phyloP scores from a whole-genome alignment of 2,329 filamentous ascomycete genomes.

The Fusarium sp. region DNA sequence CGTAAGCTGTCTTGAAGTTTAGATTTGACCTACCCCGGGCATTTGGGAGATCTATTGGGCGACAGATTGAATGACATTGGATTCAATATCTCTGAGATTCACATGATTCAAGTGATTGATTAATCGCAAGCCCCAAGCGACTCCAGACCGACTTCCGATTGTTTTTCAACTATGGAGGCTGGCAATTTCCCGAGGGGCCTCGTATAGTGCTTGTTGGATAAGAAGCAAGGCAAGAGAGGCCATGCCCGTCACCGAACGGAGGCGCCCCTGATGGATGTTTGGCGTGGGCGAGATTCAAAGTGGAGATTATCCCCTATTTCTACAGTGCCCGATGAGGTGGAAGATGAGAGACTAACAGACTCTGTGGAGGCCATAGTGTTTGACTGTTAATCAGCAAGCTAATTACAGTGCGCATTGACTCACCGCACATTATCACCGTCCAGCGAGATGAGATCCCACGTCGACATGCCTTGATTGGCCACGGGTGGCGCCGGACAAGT shows the following conservation, averaged over 20 bases:
- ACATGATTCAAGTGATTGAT: neutral
- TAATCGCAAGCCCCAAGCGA: neutral
- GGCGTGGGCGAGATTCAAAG: constrained; percentile 34
- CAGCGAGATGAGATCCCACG: constrained; percentile 43
- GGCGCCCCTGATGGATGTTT: constrained; percentile 33
- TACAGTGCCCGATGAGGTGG: constrained; percentile 29
- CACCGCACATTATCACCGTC: constrained; percentile 42
- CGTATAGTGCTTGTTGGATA: constrained; percentile 23
- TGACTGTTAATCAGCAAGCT: constrained; percentile 18
- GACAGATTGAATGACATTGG: neutral
- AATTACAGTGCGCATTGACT: constrained; percentile 34
- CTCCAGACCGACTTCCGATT: constrained; percentile 2
- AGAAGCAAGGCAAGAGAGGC: constrained; percentile 23
- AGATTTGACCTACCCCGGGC: neutral
- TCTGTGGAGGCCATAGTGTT: neutral
- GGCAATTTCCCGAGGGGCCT: constrained; percentile 38
- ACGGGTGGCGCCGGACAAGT: constrained; percentile 17
- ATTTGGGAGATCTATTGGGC: neutral
- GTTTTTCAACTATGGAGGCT: neutral
- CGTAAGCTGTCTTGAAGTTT: constrained; percentile 30
- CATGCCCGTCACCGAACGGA: constrained; percentile 18
- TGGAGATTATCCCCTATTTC: constrained; percentile 47
- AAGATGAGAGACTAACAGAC: constrained; percentile 19
- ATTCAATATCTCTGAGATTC: neutral
- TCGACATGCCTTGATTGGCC: constrained; percentile 36